Evolutionary conservation across 371 early-diverging fungal species (phyloP), one percentile per base, ranked within the genome.

Genomic region (Batrachochytrium dendrobatidis): DNA sequence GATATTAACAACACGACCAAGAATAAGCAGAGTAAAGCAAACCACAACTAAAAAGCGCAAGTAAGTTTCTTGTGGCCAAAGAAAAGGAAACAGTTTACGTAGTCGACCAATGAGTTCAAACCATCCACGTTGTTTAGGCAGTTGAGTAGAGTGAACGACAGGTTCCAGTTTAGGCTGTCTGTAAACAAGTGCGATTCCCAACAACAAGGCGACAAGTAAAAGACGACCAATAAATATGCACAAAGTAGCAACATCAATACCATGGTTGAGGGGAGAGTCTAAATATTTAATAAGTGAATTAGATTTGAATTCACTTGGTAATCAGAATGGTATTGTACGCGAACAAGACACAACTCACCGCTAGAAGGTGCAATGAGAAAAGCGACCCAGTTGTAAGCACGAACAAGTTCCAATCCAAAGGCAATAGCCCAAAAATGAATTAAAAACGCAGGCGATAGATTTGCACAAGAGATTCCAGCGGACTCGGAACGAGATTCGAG

Each of bases 1-100:
- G 7, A 89, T 80, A 66, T 93, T 94, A 52, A 95, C 83, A 1
- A 82, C 51, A 43, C 93, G 77, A 0, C 92, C 93, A 12, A 80
- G 53, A 1, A 83, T 58, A 58, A 95, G 76, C 24, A 89, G 62
- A 0, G 68, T 48, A 56, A 91, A 68, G 55, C 90, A 91, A 10
- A 80, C 58, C 6, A 86, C 50, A n/a, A 92, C 83, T 26, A 83
- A 74, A 1, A 79, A 22, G 68, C 90, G 90, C 17, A 94, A 73
- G 29, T 69, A 58, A 7, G 66, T 56, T n/a, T 82, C 78, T 8
- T 73, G 68, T 5, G 94, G 94, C 91, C 92, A 91, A 34, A 93
- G 71, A 52, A 84, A 93, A 3, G 95, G 95, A 31, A 85, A 49
- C 5, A 94, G 77, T 29, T 39, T 39, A n/a, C 39, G 39, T n/a